phyloP scores from a whole-genome alignment of 805 yeast species.

The Candida quercuum region DNA sequence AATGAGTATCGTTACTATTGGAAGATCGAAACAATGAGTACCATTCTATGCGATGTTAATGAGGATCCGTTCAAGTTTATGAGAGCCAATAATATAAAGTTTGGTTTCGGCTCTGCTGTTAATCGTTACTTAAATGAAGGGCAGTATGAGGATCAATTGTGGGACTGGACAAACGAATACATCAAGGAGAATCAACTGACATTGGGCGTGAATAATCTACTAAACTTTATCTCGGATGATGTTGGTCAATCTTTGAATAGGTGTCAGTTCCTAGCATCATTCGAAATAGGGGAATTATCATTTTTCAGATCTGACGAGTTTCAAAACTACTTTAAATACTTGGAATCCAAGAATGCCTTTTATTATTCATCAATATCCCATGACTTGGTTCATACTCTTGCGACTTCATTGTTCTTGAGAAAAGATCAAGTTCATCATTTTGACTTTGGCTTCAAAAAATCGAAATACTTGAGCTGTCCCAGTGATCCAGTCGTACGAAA shows the following conservation, averaged over 20 bases:
- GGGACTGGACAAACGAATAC: constrained; percentile 63
- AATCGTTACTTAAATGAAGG: constrained; percentile 68
- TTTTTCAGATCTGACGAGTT: constrained; percentile 73
- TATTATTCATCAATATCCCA: constrained; percentile 93
- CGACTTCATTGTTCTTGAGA: background rate
- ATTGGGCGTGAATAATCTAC: too few relatives aligned
- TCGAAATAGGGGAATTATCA: constrained; percentile 76
- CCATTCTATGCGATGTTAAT: constrained; percentile 69
- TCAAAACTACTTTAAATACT: constrained; percentile 56
- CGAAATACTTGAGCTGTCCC: background rate
- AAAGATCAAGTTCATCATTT: background rate
- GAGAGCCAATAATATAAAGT: constrained; percentile 54
- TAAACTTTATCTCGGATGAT: constrained; percentile 60
- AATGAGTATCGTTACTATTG: constrained; percentile 79
- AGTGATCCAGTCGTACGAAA: background rate
- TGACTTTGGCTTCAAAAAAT: background rate
- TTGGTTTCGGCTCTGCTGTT: constrained; percentile 71
- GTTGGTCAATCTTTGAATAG: constrained; percentile 65
- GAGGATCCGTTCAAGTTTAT: constrained; percentile 54
- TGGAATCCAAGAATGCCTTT: constrained; percentile 77
- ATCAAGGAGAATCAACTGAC: constrained; percentile 44
- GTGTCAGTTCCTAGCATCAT: constrained; percentile 92
- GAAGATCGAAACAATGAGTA: constrained; percentile 86
- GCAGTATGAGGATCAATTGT: constrained; percentile 61
- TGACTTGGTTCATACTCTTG: constrained; percentile 25